phyloP scores from a whole-genome alignment of 2,329 filamentous ascomycete genomes.

The Orbilia ellipsospora region DNA sequence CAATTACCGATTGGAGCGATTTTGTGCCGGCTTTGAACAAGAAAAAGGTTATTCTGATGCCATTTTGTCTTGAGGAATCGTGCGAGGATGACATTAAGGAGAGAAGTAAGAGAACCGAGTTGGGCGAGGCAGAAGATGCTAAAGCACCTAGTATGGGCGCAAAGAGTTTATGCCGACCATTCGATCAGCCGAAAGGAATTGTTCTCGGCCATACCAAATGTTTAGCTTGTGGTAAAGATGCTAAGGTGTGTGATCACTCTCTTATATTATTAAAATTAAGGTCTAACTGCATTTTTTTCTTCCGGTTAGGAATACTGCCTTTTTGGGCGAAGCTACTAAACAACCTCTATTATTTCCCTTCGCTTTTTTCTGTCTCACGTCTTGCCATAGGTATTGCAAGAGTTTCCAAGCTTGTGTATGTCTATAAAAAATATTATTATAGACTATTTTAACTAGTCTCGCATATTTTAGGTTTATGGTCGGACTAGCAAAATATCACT shows the following conservation, averaged over 20 bases:
- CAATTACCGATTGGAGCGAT: slow-evolving; percentile 87
- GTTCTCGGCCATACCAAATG: slow-evolving; percentile 87
- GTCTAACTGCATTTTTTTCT: background rate
- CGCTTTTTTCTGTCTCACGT: too few species aligned
- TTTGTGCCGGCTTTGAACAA: slow-evolving; percentile 89
- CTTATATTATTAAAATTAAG: background rate
- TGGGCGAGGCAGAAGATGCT: slow-evolving; percentile 78
- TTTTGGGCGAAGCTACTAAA: slow-evolving; percentile 56
- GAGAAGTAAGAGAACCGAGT: slow-evolving; percentile 71
- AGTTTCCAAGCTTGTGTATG: background rate
- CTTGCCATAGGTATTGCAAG: background rate
- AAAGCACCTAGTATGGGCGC: slow-evolving; percentile 79
- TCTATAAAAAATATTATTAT: background rate
- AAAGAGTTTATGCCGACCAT: slow-evolving; percentile 81
- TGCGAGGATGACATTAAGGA: slow-evolving; percentile 98
- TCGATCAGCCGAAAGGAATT: slow-evolving; percentile 85
- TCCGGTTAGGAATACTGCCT: slow-evolving; percentile 45
- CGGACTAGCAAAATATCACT: background rate
- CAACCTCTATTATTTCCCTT: background rate
- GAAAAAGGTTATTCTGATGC: slow-evolving; percentile 93
- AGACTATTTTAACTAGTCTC: too few species aligned
- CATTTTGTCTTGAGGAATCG: slow-evolving; percentile 77
- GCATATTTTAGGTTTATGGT: too few species aligned
- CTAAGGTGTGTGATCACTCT: slow-evolving; percentile 54
- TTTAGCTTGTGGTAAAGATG: slow-evolving; percentile 64